These are phyloP conservation scores for Apiospora arundinis DNA, from an alignment of 2,329 filamentous ascomycete species.

Conservation along the genomic window DNA sequence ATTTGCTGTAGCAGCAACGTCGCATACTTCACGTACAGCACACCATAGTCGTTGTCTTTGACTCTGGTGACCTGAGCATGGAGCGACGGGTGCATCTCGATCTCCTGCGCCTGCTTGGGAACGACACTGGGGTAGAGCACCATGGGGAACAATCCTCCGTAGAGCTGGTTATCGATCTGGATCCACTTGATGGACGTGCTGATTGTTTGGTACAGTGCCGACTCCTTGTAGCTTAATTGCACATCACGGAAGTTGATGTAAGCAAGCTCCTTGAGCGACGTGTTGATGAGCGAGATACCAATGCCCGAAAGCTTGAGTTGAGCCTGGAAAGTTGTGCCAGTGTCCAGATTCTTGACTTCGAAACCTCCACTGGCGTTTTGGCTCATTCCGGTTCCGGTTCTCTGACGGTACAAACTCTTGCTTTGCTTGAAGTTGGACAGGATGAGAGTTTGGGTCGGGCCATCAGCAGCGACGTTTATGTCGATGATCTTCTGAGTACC, in stretches of 20 bases:
- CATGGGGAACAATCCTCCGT: slow-evolving; percentile 97
- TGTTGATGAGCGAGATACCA: slow-evolving; percentile 91
- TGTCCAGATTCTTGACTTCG: slow-evolving; percentile 92
- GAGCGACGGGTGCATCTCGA: slow-evolving; percentile 93
- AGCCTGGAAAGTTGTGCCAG: slow-evolving; percentile 85
- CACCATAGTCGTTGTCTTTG: slow-evolving; percentile 98
- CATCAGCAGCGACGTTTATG: slow-evolving; percentile 93
- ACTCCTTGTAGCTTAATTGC: slow-evolving; percentile 89
- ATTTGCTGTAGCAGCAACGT: slow-evolving; percentile 94
- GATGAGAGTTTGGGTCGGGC: slow-evolving; percentile 92
- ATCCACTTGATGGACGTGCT: slow-evolving; percentile 97
- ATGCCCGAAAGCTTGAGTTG: slow-evolving; percentile 89
- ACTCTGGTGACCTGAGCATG: slow-evolving; percentile 91
- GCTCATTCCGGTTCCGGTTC: slow-evolving; percentile 57
- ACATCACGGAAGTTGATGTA: slow-evolving; percentile 94
- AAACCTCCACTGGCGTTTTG: slow-evolving; percentile 72
- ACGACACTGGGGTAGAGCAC: slow-evolving; percentile 97
- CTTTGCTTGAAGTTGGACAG: slow-evolving; percentile 92
- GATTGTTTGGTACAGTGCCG: slow-evolving; percentile 89
- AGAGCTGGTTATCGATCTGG: slow-evolving; percentile 97
- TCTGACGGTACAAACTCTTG: slow-evolving; percentile 83
- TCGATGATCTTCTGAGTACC: slow-evolving; percentile 88
- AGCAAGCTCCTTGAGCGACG: slow-evolving; percentile 87
- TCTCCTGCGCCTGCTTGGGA: slow-evolving; percentile 94
- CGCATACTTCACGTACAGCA: slow-evolving; percentile 98